Base-by-base conservation (phyloP, 2,329 filamentous ascomycete genomes). In the Raffaelea arxii region DNA sequence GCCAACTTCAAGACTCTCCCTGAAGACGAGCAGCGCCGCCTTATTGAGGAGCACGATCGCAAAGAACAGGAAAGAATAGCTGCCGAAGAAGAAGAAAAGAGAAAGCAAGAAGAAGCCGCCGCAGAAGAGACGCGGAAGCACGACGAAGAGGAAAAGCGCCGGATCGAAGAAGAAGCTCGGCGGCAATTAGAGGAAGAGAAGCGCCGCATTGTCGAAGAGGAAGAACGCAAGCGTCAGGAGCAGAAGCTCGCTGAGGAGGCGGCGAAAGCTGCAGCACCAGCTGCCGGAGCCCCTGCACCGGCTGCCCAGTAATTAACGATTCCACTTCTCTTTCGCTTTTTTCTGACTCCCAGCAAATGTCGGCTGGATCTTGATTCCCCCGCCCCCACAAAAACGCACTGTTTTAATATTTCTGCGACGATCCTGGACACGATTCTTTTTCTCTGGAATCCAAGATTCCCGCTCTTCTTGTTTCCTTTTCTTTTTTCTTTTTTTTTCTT, bases 1-100 rank as follows among this genome's bases (percentile, higher is more conserved):
- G 75, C 73, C 2, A 71, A 70, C 19, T 86, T 80, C 60, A 73
- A 78, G 6, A 67, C 67, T 23, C 63, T 84, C 6, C 61, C 74
- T 0, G 70, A 75, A 7, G 75, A 79, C 41, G 78, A 84, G 54
- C 75, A 82, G 60, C 72, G 74, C 46, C 66, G 68, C 50, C 61
- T 66, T 37, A 61, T 71, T 6, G 65, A 58, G n/a, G 53, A 61
- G 27, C 60, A 69, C 25, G 59, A 66, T 45, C 56, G 53, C 18
- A 53, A 56, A 7, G 52, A 52, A 16, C 51, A 59, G 44, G 59
- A 61, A 30, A 55, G 58, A 25, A 55, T 54, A 25, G 51, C 57
- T 30, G 51, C 56, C 49, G 48, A 46, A 5, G 54, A 56, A 40
- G 47, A 54, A 7, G 54, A 49, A 23, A 45, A 44, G 4, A 36